These are phyloP conservation scores for Micractinium conductrix DNA, from an alignment of 139 green algal species.

Conservation along the genomic window DNA sequence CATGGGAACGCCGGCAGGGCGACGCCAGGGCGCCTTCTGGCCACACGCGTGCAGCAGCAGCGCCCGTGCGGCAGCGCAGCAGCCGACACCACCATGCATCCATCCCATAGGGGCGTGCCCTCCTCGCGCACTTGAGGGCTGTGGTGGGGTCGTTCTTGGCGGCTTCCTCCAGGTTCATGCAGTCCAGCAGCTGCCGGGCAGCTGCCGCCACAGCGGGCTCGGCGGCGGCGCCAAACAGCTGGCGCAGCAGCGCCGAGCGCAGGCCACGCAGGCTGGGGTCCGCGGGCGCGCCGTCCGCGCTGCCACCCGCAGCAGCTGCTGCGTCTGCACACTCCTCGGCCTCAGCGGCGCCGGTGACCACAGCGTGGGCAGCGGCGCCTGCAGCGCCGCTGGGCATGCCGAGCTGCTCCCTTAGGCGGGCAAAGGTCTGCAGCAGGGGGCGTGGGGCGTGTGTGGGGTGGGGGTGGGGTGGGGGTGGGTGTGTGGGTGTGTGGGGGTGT, in stretches of 20 bases:
- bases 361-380: neutral
- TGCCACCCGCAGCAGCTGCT: neutral
- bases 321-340: neutral
- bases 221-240: constrained; percentile 47
- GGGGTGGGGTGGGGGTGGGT: too few species aligned
- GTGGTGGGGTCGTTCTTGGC: constrained; percentile 44
- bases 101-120: too few species aligned
- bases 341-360: neutral
- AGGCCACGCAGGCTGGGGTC: constrained; percentile 11
- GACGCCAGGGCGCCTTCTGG: neutral
- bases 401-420: too few species aligned
- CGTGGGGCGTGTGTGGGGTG: too few species aligned
- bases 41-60: too few species aligned
- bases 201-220: constrained; percentile 41
- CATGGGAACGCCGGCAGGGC: too few species aligned
- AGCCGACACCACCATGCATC: too few species aligned
- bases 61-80: too few species aligned
- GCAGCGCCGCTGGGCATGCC: too few species aligned
- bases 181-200: constrained; percentile 46
- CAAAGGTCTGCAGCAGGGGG: too few species aligned
- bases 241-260: constrained; percentile 51
- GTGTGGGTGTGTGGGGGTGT: too few species aligned
- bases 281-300: neutral
- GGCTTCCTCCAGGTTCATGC: constrained; percentile 59
- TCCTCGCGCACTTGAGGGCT: neutral